Base-by-base conservation (phyloP, 2,329 filamentous ascomycete species). In the Botrytis galanthina region DNA sequence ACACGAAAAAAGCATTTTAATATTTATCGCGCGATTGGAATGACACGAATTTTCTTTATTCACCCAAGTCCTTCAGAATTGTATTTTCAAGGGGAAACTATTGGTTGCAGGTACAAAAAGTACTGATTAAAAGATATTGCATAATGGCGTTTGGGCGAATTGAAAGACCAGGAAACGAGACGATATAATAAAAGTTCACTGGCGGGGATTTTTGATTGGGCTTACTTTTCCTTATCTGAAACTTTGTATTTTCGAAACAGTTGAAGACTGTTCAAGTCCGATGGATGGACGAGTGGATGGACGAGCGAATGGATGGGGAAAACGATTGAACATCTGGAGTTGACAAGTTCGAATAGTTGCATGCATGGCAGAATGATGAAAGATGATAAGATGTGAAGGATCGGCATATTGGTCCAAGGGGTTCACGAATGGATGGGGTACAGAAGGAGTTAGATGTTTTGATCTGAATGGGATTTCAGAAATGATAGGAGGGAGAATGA, bases 1-100 rank as follows among this genome's bases (percentile, higher is more conserved):
- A 72, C 44, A 57, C 64, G 46, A 71, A 66, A 71, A 57, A 66
- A 67, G 70, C 70, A 72, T 72, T 67, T 72, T 72, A 72, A 72
- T 66, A 54, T 46, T 67, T 46, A 59, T 67, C 7, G 61, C 18
- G 32, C 48, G n/a, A 57, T 57, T 68, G 35, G 18, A 68, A 66
- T 54, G 59, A 29, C 44, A 64, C 69, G 69, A 71, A 54, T 64
- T 67, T 57, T 42, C 14, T 72, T 66, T 57, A 42, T 39, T 18
- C 16, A 54, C 32, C 8, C n/a, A 20, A 39, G 9, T 14, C 32
- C 64, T 54, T n/a, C 32, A 10, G 12, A 51, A 20, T 42, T 42
- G 12, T 42, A 26, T 68, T 57, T 42, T 42, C 37, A 10, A 32
- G 48, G 48, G 42, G 18, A 29, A 42, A 57, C 26, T 4, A 22